Evolutionary conservation across 2,329 filamentous ascomycete species (phyloP), one percentile per base, ranked within the genome.

Genomic region (Xylaria sp.): DNA sequence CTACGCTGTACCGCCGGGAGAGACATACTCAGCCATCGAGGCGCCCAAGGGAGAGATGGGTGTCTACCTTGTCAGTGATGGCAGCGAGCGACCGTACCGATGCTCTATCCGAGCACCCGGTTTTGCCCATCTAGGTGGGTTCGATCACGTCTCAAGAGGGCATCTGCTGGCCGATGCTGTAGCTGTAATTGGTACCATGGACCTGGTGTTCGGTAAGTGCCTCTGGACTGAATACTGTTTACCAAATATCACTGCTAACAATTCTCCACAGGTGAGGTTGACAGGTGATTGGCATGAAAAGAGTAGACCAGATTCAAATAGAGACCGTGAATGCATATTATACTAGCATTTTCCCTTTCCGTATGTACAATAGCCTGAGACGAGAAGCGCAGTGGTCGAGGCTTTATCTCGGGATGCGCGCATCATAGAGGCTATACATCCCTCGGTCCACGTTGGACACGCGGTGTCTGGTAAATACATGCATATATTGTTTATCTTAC

Each of bases 11-110:
- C 96, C 96, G 52, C 96, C 97, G 8, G 97, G 96, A 72, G 96
- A 99, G 87, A 99, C 96, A 6, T 99, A 99, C 87, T 94, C 92
- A 56, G 95, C 92, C 71, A 99, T 99, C 73, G 96, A 99, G 86
- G 96, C 97, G n/a, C 96, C 96, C 70, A 99, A 99, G 91, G 96
- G 96, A 77, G 96, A 99, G 86, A 99, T 99, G 96, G 96, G 92
- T 81, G 96, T 99, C 54, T 99, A 92, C 81, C 85, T 99, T 61
- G 96, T 99, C 78, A 97, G 93, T 80, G 96, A 99, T 80, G 96
- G 96, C 72, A 96, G 91, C 80, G 96, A 99, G 88, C 88, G 96
- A 79, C 96, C 96, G 56, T 99, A 99, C 86, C 89, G 97, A 78
- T 98, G 96, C 84, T 97, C 98, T 86, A 98, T 99, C 77, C 91